Evolutionary conservation across 306 rosid species (phyloP).

Genomic region (Fragaria iinumae): DNA sequence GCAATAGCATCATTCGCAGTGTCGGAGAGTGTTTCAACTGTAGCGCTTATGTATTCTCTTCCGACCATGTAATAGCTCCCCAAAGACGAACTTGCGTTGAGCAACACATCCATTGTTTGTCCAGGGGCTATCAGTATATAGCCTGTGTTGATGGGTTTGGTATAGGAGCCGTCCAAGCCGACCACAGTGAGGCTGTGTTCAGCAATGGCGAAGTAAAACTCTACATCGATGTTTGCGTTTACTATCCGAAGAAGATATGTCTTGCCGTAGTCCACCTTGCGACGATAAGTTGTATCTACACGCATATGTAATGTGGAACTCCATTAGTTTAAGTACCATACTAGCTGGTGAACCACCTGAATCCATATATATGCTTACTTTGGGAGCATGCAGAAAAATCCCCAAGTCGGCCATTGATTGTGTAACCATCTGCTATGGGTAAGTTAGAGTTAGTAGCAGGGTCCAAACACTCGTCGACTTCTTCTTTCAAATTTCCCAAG

Average conservation of each 20-base stretch:
- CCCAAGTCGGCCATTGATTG: slow-evolving; percentile 15
- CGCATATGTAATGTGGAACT: neutral
- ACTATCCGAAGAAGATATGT: slow-evolving; percentile 31
- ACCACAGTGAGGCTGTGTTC: slow-evolving; percentile 24
- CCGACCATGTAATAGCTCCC: slow-evolving; percentile 20
- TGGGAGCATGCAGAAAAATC: slow-evolving; percentile 9
- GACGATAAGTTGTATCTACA: neutral
- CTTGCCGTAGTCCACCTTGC: slow-evolving; percentile 17
- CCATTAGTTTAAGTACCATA: neutral
- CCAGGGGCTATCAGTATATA: slow-evolving; percentile 23
- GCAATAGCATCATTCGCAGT: slow-evolving; percentile 21
- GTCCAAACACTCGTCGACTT: neutral
- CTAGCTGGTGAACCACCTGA: neutral
- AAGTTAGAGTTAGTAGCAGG: neutral
- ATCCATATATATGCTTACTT: neutral
- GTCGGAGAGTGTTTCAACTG: slow-evolving; percentile 1
- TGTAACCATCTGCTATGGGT: slow-evolving; percentile 1
- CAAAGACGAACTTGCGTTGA: slow-evolving; percentile 15
- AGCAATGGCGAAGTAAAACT: slow-evolving; percentile 25
- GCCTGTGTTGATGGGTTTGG: slow-evolving; percentile 4
- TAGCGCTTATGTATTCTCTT: slow-evolving; percentile 13
- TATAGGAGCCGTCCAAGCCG: slow-evolving; percentile 19
- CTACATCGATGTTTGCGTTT: slow-evolving; percentile 25
- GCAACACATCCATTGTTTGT: slow-evolving; percentile 29
- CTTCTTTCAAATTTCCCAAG: neutral